Percentiles rank a stretch among this genome's conserved stretches.
phyloP scores from a whole-genome alignment of 1,139 yeast species.

The Suhomyces panamericanus region DNA sequence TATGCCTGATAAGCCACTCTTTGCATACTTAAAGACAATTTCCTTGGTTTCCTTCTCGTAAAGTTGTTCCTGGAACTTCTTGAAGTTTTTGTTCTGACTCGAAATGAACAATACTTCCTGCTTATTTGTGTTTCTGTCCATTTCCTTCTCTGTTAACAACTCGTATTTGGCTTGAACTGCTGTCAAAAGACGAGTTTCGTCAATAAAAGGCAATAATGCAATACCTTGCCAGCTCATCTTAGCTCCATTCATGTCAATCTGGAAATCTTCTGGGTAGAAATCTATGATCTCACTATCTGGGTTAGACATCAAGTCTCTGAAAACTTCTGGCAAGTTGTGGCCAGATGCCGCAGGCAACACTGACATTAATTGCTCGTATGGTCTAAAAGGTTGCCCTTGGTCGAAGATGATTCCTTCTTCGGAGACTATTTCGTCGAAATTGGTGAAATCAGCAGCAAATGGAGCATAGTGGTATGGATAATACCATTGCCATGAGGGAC shows the following conservation, averaged over 20 bases:
- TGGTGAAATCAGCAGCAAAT: conserved; percentile 82
- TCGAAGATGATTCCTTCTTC: conserved; percentile 63
- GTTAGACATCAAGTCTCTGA: conserved; percentile 80
- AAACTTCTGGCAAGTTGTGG: conserved; percentile 83
- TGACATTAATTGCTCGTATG: conserved; percentile 96
- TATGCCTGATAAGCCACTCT: conserved; percentile 68
- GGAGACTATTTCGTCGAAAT: conserved; percentile 46
- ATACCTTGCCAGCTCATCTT: conserved; percentile 96
- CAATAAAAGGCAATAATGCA: conserved; percentile 87
- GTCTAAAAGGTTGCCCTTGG: conserved; percentile 79
- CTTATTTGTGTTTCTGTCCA: conserved; percentile 65
- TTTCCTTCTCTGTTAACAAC: conserved; percentile 66
- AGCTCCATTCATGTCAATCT: conserved; percentile 93
- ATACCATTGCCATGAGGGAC: conserved; percentile 99
- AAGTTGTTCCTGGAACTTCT: conserved; percentile 32
- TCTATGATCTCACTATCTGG: conserved; percentile 83
- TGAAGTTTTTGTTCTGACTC: conserved; percentile 51
- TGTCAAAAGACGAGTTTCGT: conserved; percentile 67
- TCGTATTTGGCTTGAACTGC: conserved; percentile 69
- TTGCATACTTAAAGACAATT: conserved; percentile 46
- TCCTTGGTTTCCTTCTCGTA: conserved; percentile 30
- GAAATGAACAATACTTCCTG: conserved; percentile 63
- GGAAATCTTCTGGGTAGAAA: conserved; percentile 86
- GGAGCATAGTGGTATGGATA: conserved; percentile 98
- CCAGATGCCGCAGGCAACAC: conserved; percentile 96